Evolutionary conservation across 768 basidiomycete genomes (phyloP).

Genomic region (Boletus rubescentipes): DNA sequence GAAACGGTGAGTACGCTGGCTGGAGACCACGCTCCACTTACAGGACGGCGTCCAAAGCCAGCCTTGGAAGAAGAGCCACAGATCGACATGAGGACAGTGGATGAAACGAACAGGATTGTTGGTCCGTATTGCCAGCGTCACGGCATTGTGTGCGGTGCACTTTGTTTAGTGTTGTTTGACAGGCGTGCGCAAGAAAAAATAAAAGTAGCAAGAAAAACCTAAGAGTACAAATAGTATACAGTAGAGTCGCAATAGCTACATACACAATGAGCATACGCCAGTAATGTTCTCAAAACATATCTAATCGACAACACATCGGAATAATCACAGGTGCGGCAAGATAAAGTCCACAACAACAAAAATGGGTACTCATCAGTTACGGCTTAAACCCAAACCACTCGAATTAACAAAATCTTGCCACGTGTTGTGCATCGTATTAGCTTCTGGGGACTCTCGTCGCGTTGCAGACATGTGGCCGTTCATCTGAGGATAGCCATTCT

Average conservation of each 20-base stretch:
- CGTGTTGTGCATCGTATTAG: slow-evolving; percentile 55
- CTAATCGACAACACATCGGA: slow-evolving; percentile 8
- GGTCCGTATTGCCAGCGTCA: not conserved
- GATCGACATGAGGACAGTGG: slow-evolving; percentile 44
- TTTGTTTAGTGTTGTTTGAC: slow-evolving; percentile 26
- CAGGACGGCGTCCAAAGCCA: slow-evolving; percentile 50
- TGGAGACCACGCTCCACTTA: slow-evolving; percentile 16
- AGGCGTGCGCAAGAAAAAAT: not conserved
- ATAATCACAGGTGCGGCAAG: slow-evolving; percentile 11
- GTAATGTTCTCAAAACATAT: slow-evolving; percentile 8
- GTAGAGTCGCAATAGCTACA: slow-evolving; percentile 20
- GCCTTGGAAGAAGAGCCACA: slow-evolving; percentile 55
- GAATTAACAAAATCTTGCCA: slow-evolving; percentile 62
- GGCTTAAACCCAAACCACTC: slow-evolving; percentile 24
- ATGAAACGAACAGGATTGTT: not conserved
- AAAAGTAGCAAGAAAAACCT: slow-evolving; percentile 15
- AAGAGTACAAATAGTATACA: slow-evolving; percentile 19
- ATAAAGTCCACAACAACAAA: slow-evolving; percentile 2
- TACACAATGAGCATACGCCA: slow-evolving; percentile 9
- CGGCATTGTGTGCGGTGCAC: slow-evolving; percentile 3
- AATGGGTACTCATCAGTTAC: slow-evolving; percentile 7
- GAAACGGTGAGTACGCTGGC: slow-evolving; percentile 12
- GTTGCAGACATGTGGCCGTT: slow-evolving; percentile 37
- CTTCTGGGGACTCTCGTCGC: slow-evolving; percentile 50
- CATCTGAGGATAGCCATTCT: slow-evolving; percentile 37